phyloP scores from a whole-genome alignment of 495 filamentous ascomycete species.

The Massariosphaeria phaeospora region DNA sequence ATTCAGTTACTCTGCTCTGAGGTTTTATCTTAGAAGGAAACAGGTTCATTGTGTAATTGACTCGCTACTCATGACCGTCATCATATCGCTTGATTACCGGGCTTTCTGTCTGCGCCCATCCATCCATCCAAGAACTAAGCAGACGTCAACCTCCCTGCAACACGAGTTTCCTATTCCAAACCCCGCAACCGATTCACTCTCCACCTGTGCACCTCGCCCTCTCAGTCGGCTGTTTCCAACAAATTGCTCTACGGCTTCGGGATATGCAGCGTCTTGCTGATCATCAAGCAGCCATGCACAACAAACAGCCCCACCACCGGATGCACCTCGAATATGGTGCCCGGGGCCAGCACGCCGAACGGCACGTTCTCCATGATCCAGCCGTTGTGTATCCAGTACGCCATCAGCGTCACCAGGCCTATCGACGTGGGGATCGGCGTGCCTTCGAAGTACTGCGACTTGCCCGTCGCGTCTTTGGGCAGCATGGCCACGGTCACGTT shows the following conservation, averaged over 20 bases:
- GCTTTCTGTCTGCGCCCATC: no score
- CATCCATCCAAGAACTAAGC: no score
- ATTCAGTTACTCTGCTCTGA: no score
- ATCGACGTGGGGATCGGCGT: slow-evolving; percentile 91
- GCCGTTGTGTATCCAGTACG: slow-evolving; percentile 75
- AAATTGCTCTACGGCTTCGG: slow-evolving; percentile 95
- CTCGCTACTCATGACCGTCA: no score
- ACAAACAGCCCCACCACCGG: slow-evolving; percentile 79
- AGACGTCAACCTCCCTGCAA: no score
- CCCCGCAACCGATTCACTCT: no score
- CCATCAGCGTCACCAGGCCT: slow-evolving; percentile 76
- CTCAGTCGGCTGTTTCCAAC: no score
- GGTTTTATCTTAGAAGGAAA: no score
- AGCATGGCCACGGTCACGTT: slow-evolving; percentile 87
- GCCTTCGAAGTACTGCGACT: slow-evolving; percentile 92
- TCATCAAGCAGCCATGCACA: slow-evolving; percentile 82
- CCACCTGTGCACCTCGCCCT: no score
- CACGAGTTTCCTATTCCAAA: no score
- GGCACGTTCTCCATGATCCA: slow-evolving; percentile 76
- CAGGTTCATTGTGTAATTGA: no score
- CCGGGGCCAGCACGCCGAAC: slow-evolving; percentile 57
- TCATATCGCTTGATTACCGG: no score
- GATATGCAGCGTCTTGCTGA: slow-evolving; percentile 88
- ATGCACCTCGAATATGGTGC: slow-evolving; percentile 76
- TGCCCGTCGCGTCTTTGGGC: slow-evolving; percentile 86